Evolutionary conservation across 352 stramenopile genomes (phyloP).

Genomic region (Pythium rhizo-oryzae): DNA sequence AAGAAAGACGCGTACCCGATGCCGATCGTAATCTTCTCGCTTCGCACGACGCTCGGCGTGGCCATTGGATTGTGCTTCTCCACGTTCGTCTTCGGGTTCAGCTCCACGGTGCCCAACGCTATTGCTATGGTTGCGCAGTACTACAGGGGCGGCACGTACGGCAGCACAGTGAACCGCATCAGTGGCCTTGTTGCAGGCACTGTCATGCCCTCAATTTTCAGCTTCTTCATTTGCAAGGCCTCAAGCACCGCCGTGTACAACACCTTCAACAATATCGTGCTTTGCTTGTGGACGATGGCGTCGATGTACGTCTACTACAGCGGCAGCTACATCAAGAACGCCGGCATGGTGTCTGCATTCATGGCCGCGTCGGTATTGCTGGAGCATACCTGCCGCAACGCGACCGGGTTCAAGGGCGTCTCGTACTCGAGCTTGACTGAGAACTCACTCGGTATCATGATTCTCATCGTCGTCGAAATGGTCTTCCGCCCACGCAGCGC

Average conservation of each 20-base stretch:
- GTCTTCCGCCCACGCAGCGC: constrained; percentile 53
- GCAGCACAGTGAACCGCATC: constrained; percentile 71
- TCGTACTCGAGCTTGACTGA: constrained; percentile 70
- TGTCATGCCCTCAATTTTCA: constrained; percentile 70
- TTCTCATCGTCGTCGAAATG: constrained; percentile 63
- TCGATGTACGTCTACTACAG: constrained; percentile 82
- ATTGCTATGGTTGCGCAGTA: constrained; percentile 74
- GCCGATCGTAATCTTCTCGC: constrained; percentile 52
- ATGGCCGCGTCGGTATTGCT: constrained; percentile 66
- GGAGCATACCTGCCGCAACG: constrained; percentile 44
- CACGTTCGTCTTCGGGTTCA: constrained; percentile 78
- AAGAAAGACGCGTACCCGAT: constrained; percentile 47
- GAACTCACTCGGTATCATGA: constrained; percentile 70
- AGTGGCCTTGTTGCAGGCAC: constrained; percentile 66
- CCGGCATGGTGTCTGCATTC: constrained; percentile 70
- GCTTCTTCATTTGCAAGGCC: constrained; percentile 73
- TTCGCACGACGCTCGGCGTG: constrained; percentile 63
- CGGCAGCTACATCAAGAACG: constrained; percentile 49
- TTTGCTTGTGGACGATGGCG: constrained; percentile 60
- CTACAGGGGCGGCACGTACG: constrained; percentile 71
- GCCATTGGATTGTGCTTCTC: constrained; percentile 59
- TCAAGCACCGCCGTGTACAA: constrained; percentile 49
- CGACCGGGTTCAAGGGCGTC: constrained; percentile 27
- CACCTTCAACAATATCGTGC: constrained; percentile 56
- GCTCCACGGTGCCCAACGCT: constrained; percentile 58